Percentiles rank a stretch among this genome's conserved stretches.
phyloP scores from a whole-genome alignment of 108 stramenopile species.

The Pseudonitzschia delicatissima region DNA sequence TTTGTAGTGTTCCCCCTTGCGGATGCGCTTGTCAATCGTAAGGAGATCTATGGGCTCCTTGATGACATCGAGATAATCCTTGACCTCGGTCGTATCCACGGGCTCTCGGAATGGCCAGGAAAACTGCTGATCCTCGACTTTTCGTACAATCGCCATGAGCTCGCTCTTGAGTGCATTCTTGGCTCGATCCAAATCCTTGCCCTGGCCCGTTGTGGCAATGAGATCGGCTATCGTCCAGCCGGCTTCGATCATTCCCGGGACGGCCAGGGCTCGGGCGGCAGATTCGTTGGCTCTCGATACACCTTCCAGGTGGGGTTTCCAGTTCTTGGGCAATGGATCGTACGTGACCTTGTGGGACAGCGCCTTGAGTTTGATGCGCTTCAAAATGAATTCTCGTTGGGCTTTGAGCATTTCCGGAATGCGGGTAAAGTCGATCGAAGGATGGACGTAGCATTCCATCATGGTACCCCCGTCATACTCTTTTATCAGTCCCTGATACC shows the following conservation, averaged over 20 bases:
- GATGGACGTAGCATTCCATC: conserved; percentile 99
- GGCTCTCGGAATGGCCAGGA: conserved; percentile 95
- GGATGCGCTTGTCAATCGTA: conserved; percentile 80
- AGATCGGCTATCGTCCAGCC: conserved; percentile 92
- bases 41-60: conserved; percentile 87
- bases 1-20: conserved; percentile 83
- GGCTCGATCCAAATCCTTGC: conserved; percentile 74
- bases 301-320: conserved; percentile 42
- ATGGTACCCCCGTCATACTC: conserved; percentile 99
- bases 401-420: conserved; percentile 79
- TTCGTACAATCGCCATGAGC: conserved; percentile 61
- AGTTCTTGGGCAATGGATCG: conserved; percentile 59
- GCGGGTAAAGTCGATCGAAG: conserved; percentile 87
- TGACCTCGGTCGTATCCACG: conserved; percentile 81
- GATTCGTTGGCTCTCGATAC: conserved; percentile 51
- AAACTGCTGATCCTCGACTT: conserved; percentile 85
- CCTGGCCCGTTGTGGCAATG: conserved; percentile 49
- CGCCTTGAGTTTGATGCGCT: conserved; percentile 51
- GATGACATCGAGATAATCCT: conserved; percentile 87
- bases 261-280: conserved; percentile 68
- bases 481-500: conserved; percentile 94
- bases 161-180: conserved; percentile 67
- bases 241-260: conserved; percentile 89
- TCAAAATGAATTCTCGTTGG: conserved; percentile 72
- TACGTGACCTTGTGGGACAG: conserved; percentile 66